phyloP scores from a whole-genome alignment of 2,329 filamentous ascomycete genomes.

The Diaporthe sp. region DNA sequence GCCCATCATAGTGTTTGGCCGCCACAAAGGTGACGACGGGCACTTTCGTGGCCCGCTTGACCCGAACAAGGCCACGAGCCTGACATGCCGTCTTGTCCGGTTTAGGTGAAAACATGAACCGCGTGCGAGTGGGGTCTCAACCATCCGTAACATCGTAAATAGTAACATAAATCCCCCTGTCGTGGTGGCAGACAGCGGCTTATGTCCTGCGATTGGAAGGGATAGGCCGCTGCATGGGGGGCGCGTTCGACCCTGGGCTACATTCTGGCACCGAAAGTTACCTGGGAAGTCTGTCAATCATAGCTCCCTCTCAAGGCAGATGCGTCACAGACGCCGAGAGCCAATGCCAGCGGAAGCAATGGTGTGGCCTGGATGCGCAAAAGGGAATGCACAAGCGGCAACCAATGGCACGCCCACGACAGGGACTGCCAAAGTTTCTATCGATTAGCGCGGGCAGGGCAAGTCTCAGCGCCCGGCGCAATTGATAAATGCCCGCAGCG shows the following conservation, averaged over 20 bases:
- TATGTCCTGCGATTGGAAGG: conserved; percentile 33
- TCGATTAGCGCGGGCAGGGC: conserved; percentile 37
- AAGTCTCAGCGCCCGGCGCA: conserved; percentile 1
- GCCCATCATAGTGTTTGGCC: background rate
- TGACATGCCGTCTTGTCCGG: conserved; percentile 19
- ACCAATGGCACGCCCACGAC: conserved; percentile 34
- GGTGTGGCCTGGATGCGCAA: background rate
- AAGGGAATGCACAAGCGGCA: conserved; percentile 20
- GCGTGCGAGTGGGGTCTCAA: conserved; percentile 23
- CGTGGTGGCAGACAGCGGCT: conserved; percentile 22
- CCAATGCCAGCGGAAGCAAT: conserved; percentile 7
- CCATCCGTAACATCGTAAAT: conserved; percentile 29
- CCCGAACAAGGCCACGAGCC: conserved; percentile 18
- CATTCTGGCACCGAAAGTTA: conserved; percentile 26
- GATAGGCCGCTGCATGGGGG: conserved; percentile 26
- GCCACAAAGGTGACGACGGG: conserved; percentile 1
- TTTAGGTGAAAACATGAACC: conserved; percentile 16
- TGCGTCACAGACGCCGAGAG: conserved; percentile 19
- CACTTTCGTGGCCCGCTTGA: conserved; percentile 11
- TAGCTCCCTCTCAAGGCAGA: background rate
- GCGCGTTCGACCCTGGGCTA: conserved; percentile 10
- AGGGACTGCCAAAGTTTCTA: conserved; percentile 31
- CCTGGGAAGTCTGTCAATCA: conserved; percentile 18
- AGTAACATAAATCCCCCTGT: conserved; percentile 12
- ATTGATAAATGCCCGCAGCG: background rate